A percentile compares a stretch with the other conserved stretches of the same genome.
These are phyloP conservation scores for Globisporangium viniferum DNA, from an alignment of 352 stramenopile species.

Conservation along the genomic window DNA sequence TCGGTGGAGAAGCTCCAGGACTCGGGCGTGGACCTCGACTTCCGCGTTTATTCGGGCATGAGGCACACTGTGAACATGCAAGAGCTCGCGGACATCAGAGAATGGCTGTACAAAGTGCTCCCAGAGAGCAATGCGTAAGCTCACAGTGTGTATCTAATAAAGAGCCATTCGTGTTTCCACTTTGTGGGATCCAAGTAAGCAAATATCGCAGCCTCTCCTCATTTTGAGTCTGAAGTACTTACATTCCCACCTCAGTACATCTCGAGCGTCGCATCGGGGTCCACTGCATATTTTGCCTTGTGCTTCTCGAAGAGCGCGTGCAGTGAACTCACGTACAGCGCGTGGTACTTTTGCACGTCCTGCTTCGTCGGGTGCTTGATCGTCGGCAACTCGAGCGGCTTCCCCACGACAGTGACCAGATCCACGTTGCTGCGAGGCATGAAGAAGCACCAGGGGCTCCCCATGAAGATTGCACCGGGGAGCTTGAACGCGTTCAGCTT, in stretches of 20 bases:
- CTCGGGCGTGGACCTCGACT: constrained; percentile 53
- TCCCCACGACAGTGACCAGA: constrained; percentile 88
- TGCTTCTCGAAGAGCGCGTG: constrained; percentile 85
- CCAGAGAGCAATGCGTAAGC: background rate
- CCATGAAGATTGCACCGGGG: constrained; percentile 78
- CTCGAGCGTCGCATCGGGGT: constrained; percentile 53
- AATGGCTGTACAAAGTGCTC: constrained; percentile 45
- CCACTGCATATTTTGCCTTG: constrained; percentile 70
- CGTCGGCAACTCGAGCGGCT: constrained; percentile 79
- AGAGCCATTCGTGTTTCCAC: background rate
- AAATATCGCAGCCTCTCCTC: too few relatives aligned
- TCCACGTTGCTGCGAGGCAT: constrained; percentile 75
- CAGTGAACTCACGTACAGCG: constrained; percentile 81
- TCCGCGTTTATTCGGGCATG: constrained; percentile 65
- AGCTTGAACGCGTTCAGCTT: constrained; percentile 84
- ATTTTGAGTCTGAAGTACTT: too few relatives aligned
- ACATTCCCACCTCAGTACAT: constrained; percentile 28
- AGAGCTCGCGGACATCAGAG: constrained; percentile 63
- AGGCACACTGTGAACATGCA: constrained; percentile 58
- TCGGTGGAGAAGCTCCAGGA: constrained; percentile 59
- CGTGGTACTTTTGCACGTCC: constrained; percentile 87
- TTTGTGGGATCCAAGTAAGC: background rate
- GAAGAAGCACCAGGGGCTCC: constrained; percentile 69
- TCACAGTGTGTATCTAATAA: background rate
- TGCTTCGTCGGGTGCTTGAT: constrained; percentile 85